Evolutionary conservation across 768 basidiomycete genomes (phyloP).

Genomic region (Termitomyces sp.): DNA sequence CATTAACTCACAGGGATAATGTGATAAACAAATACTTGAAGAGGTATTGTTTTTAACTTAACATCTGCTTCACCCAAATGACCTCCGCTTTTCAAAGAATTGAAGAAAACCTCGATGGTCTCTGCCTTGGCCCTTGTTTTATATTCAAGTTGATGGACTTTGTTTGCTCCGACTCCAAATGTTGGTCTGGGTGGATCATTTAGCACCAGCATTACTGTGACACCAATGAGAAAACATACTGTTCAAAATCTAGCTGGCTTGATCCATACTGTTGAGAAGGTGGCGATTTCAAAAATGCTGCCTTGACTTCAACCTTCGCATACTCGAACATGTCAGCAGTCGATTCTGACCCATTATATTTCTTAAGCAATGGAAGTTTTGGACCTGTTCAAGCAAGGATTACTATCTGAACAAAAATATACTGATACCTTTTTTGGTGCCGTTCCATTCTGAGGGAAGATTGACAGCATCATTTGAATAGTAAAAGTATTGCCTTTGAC

Average conservation of each 20-base stretch:
- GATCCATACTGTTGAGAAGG: neutral
- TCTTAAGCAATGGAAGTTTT: neutral
- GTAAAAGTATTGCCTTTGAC: neutral
- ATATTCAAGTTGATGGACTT: conserved; percentile 2
- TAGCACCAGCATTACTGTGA: too few relatives aligned
- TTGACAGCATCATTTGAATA: neutral
- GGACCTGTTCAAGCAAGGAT: neutral
- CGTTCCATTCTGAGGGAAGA: neutral
- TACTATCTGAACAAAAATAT: neutral
- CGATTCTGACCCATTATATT: neutral
- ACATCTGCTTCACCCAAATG: neutral
- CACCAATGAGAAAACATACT: neutral
- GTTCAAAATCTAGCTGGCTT: neutral
- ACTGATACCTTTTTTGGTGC: neutral
- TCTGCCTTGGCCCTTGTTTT: neutral
- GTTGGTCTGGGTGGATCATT: neutral
- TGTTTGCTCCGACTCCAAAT: neutral
- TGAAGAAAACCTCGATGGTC: neutral
- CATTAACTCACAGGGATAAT: neutral
- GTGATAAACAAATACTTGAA: neutral
- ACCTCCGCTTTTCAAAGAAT: neutral
- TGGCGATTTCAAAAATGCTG: neutral
- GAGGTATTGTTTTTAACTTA: neutral
- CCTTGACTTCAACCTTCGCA: conserved; percentile 1
- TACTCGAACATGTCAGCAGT: conserved; percentile 1